Evolutionary conservation across 2,329 filamentous ascomycete genomes (phyloP).

Genomic region (Onygenales sp.): DNA sequence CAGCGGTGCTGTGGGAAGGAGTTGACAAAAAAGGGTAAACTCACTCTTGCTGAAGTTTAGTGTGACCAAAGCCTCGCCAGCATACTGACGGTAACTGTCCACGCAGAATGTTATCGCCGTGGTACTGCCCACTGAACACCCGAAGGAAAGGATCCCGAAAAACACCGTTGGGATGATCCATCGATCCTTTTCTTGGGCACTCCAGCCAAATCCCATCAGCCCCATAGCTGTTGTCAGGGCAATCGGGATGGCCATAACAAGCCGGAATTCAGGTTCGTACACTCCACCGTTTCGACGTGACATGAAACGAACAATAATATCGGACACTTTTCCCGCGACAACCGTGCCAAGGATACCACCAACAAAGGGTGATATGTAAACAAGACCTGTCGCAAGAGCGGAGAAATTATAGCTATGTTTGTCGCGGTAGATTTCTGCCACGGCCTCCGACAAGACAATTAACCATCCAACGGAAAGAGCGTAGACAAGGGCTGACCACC

Average conservation of each 20-base stretch:
- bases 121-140: constrained; percentile 80
- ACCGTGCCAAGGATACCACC: constrained; percentile 85
- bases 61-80: constrained; percentile 86
- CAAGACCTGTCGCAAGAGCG: constrained; percentile 67
- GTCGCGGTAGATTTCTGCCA: constrained; percentile 68
- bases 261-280: constrained; percentile 88
- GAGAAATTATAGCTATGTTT: constrained; percentile 67
- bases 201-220: constrained; percentile 96
- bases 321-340: constrained; percentile 79
- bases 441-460: constrained; percentile 84
- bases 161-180: constrained; percentile 94
- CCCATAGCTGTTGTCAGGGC: constrained; percentile 70
- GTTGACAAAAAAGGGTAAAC: constrained; percentile 12
- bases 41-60: constrained; percentile 84
- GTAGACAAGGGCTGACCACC: constrained; percentile 83
- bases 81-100: constrained; percentile 87
- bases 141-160: constrained; percentile 86
- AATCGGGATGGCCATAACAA: constrained; percentile 79
- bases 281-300: constrained; percentile 78
- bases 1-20: constrained; percentile 4
- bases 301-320: constrained; percentile 75
- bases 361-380: constrained; percentile 85
- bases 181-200: constrained; percentile 58
- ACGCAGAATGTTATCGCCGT: constrained; percentile 91
- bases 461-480: constrained; percentile 87